Evolutionary conservation across 495 filamentous ascomycete genomes (phyloP), one percentile per base, ranked within the genome.

Genomic region (Parachaetomium inaequale): DNA sequence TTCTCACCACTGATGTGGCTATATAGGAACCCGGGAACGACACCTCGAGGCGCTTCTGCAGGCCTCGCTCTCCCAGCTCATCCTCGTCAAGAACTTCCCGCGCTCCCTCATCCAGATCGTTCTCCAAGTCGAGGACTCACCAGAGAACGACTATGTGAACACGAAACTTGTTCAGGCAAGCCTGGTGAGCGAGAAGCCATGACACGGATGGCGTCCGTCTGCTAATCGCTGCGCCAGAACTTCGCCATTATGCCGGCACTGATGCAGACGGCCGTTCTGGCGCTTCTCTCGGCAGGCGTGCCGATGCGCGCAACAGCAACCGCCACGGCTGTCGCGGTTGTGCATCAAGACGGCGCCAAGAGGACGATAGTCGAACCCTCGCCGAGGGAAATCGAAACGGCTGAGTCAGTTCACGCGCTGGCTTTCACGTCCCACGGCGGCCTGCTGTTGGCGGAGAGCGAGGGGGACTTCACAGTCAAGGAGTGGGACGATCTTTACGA

Each of bases 401-500:
- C 88, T 12, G 75, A 76, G 26, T 91, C 90, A 11, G 79, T 91
- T 29, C 91, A 95, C 68, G 88, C 88, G 26, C 74, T 96, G 32
- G 87, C 85, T 3, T 93, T 92, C 66, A 88, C 88, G 28, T 88
- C 85, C 7, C 84, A 86, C 54, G 84, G 86, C 19, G 88, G 91
- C 55, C 72, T 96, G 32, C 74, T 96, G 19, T 72, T 96, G 45
- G 86, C 83, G 36, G 88, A 96, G 70, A 95, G 91, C 69, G 84
- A 93, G 67, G 93, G 93, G 0, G 74, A 76, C 32, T 98, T 96
- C 66, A 84, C 82, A 23, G 79, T 89, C 60, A 83, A 88, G 40
- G 87, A 84, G 38, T 96, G 93, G 91, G 86, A 93, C 55, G 75
- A 79, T 21, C 84, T 88, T 6, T 85, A 84, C 69, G 79, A 88